Evolutionary conservation across 1,139 yeast species (phyloP).

Genomic region (Yamadazyma buinensis): DNA sequence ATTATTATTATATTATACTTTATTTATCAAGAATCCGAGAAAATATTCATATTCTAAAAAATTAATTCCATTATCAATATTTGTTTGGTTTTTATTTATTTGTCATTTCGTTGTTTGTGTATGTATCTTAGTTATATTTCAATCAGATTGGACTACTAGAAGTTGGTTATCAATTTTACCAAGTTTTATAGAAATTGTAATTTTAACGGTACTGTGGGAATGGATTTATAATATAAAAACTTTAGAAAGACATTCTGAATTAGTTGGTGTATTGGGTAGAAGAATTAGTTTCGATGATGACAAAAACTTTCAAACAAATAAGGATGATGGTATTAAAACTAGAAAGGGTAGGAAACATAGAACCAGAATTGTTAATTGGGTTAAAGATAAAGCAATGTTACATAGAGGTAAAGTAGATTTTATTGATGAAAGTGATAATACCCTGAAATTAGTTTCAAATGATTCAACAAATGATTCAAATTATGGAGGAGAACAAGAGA

Average conservation of each 20-base stretch:
- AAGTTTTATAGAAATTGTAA: constrained; percentile 32
- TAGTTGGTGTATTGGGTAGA: constrained; percentile 48
- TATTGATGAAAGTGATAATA: constrained; percentile 11
- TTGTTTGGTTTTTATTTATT: constrained; percentile 31
- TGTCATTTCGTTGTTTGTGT: constrained; percentile 28
- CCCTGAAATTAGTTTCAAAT: constrained; percentile 9
- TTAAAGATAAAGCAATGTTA: constrained; percentile 4
- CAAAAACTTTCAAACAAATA: constrained; percentile 13
- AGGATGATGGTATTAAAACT: neutral
- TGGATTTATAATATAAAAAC: constrained; percentile 45
- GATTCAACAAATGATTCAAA: constrained; percentile 2
- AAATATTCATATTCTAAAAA: constrained; percentile 31
- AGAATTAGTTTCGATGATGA: constrained; percentile 39
- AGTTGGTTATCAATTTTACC: constrained; percentile 43
- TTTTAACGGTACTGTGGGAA: constrained; percentile 47
- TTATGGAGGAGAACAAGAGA: too few relatives aligned
- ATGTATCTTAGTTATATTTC: constrained; percentile 24
- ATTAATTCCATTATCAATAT: constrained; percentile 39
- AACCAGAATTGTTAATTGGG: constrained; percentile 6
- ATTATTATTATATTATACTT: constrained; percentile 27
- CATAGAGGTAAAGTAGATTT: constrained; percentile 5
- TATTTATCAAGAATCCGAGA: constrained; percentile 26
- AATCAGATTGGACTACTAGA: constrained; percentile 25
- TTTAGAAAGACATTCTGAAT: constrained; percentile 40
- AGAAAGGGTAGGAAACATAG: constrained; percentile 4